Base-by-base conservation (phyloP, 257 asterid species). In the Solanum pennellii region DNA sequence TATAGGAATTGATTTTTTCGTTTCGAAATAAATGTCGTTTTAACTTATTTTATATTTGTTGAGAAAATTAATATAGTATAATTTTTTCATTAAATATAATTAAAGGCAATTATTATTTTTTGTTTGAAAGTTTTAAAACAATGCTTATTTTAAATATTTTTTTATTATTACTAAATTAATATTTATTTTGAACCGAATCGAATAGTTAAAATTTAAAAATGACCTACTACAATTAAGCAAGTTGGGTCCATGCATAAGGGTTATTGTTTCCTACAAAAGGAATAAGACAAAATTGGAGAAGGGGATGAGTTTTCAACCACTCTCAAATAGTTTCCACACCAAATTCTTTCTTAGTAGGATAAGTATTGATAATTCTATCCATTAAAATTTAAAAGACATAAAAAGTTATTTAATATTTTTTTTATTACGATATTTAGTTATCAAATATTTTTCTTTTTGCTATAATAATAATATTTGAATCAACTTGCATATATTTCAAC, bases 401-500 rank as follows among this genome's bases (percentile, higher is more conserved):
- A 66, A 0, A 27, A 66, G 0, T 13, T 0, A 13, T 7, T 27
- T 6, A 66, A 0, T 56, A 0, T 5, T 12, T 12, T 5, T 5
- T 12, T 13, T 7, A 6, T 7, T 12, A 14, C 13, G 1, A 3
- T 4, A 66, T 25, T 27, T 29, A 6, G 14, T 25, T 66, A 66
- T 66, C 0, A 0, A 25, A 12, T 25, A 5, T 25, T 12, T 27
- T 25, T 52, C 0, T 7, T 8, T 66, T 66, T 23, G n/a, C n/a
- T 62, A 62, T 4, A 62, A 62, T 62, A 62, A 23, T 62, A 0
- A 62, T 62, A 0, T 62, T 62, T 23, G 7, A 11, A n/a, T 23
- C 3, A 10, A 5, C 1, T 62, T 62, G 15, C 4, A 4, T 23
- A 10, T 23, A 62, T 62, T 12, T 62, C 1, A 62, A 23, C 0